Conservation (phyloP, 2,329 filamentous ascomycete genomes). For the Dothistroma pini region DNA sequence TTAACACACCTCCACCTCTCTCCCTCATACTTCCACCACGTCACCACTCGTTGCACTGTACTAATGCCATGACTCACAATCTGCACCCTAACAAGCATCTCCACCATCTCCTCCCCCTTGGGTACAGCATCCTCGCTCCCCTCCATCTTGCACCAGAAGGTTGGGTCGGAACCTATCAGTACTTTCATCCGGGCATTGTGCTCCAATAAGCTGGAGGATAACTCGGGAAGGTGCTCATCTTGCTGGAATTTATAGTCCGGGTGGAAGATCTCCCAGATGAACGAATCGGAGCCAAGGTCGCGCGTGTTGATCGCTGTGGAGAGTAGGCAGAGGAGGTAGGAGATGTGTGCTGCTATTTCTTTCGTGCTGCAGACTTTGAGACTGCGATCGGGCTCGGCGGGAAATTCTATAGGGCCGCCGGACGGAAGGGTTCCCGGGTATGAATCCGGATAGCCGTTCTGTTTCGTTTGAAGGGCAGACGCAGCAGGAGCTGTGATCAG, state of each 20-base stretch:
- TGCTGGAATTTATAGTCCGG: neutral
- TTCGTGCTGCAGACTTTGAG: neutral
- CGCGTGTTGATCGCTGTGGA: neutral
- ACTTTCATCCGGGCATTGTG: neutral
- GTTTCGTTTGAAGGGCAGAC: neutral
- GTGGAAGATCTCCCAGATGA: neutral
- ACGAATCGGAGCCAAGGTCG: neutral
- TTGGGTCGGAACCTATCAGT: neutral
- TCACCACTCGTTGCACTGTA: neutral
- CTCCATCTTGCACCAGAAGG: neutral
- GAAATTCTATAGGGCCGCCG: neutral
- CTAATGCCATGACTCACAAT: neutral
- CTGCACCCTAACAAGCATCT: neutral
- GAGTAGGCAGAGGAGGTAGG: neutral
- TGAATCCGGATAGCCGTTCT: neutral
- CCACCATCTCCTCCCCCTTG: neutral
- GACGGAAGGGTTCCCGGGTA: neutral
- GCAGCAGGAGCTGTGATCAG: neutral
- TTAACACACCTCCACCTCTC: neutral
- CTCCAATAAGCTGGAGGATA: neutral
- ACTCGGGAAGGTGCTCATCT: neutral
- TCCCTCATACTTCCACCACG: neutral
- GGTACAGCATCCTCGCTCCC: neutral
- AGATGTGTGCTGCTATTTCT: neutral
- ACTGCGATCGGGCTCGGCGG: neutral